phyloP scores from a whole-genome alignment of 116 monocot species.

The Papilionanthe hybrid region DNA sequence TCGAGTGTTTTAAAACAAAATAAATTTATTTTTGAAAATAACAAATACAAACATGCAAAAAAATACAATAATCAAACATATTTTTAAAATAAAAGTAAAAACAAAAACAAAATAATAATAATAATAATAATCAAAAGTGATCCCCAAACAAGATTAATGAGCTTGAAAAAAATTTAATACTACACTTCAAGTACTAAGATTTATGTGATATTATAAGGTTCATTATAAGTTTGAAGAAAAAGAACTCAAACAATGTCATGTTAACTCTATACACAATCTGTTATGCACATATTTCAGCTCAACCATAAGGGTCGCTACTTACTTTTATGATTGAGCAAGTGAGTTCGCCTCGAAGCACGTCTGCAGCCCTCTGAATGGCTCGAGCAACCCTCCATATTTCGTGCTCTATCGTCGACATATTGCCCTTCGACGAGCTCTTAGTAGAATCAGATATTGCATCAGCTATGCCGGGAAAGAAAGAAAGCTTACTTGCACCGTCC shows the following conservation, averaged over 20 bases:
- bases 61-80: too few relatives aligned
- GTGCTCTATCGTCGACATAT: constrained; percentile 19
- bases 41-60: too few relatives aligned
- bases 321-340: constrained; percentile 1
- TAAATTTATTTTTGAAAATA: too few relatives aligned
- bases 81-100: too few relatives aligned
- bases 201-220: too few relatives aligned
- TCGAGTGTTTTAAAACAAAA: too few relatives aligned
- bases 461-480: constrained; percentile 71
- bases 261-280: neutral
- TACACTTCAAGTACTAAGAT: too few relatives aligned
- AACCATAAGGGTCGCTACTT: neutral
- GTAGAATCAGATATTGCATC: constrained; percentile 39
- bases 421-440: constrained; percentile 5
- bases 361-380: constrained; percentile 49
- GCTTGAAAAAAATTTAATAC: too few relatives aligned
- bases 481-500: constrained; percentile 42
- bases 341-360: constrained; percentile 37
- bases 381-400: constrained; percentile 67
- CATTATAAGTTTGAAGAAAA: too few relatives aligned
- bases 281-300: neutral
- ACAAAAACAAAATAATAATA: too few relatives aligned
- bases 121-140: too few relatives aligned
- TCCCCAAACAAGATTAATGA: too few relatives aligned
- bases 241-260: neutral